A percentile compares a stretch with the other conserved stretches of the same genome.
Conservation (phyloP, 2,329 filamentous ascomycete species). For the Trichoderma koningii region DNA sequence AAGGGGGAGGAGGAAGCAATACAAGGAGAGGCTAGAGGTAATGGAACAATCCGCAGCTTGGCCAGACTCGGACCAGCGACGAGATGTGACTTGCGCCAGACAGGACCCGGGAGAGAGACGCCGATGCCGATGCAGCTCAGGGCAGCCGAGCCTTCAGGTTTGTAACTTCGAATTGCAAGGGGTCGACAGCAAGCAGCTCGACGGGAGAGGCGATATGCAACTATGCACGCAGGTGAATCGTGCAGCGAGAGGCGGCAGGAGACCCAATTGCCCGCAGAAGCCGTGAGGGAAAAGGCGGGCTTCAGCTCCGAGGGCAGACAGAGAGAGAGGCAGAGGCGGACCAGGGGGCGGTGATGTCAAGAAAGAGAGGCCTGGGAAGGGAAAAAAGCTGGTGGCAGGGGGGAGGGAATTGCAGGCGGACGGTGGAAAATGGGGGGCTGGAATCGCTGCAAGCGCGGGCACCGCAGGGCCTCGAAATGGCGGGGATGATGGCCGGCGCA, state of each 20-base stretch:
- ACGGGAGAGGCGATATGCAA: slow-evolving; percentile 12
- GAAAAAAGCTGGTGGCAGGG: slow-evolving; percentile 28
- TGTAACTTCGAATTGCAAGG: too few relatives aligned
- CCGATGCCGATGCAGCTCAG: too few relatives aligned
- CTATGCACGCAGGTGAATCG: slow-evolving; percentile 14
- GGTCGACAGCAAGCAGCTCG: too few relatives aligned
- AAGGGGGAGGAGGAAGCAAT: neutral
- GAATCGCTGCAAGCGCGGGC: slow-evolving; percentile 21
- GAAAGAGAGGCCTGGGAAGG: too few relatives aligned
- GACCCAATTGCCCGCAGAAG: slow-evolving; percentile 25
- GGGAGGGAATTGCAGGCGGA: neutral
- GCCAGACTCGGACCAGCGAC: neutral
- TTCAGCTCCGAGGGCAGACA: slow-evolving; percentile 16
- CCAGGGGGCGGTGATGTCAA: slow-evolving; percentile 26
- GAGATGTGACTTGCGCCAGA: slow-evolving; percentile 23
- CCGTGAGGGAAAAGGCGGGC: slow-evolving; percentile 5
- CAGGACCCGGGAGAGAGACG: neutral
- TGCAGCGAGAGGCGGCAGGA: slow-evolving; percentile 20
- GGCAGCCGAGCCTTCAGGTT: too few relatives aligned
- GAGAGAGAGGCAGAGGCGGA: slow-evolving; percentile 11
- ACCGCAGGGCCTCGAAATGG: neutral
- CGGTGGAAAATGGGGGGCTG: slow-evolving; percentile 29
- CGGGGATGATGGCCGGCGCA: neutral
- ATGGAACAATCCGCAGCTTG: neutral
- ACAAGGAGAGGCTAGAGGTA: neutral